Evolutionary conservation across 2,329 filamentous ascomycete genomes (phyloP).

Genomic region (Geosmithia putterillii): DNA sequence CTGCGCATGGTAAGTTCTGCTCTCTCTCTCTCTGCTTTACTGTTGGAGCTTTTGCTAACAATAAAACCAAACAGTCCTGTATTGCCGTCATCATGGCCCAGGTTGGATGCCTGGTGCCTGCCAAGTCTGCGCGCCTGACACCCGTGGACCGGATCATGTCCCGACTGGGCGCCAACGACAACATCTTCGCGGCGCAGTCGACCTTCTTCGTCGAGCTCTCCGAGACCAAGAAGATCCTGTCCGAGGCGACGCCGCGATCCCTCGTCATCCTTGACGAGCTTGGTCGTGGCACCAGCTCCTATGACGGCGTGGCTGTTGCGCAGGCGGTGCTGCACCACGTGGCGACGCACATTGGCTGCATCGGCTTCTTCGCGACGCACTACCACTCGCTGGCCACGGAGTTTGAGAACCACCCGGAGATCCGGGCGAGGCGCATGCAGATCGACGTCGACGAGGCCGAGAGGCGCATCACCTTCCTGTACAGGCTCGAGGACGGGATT

Average conservation of each 20-base stretch:
- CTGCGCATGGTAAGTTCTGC: conserved; percentile 65
- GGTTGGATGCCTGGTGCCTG: conserved; percentile 86
- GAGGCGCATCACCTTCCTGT: conserved; percentile 87
- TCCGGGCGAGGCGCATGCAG: conserved; percentile 78
- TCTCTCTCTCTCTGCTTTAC: neutral
- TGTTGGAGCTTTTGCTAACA: conserved; percentile 10
- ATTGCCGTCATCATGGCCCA: conserved; percentile 96
- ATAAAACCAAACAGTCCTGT: conserved; percentile 57
- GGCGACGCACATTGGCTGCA: conserved; percentile 80
- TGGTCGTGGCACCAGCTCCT: conserved; percentile 85
- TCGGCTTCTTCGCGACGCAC: conserved; percentile 96
- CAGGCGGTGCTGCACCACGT: conserved; percentile 96
- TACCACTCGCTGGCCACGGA: conserved; percentile 91
- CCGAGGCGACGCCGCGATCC: conserved; percentile 85
- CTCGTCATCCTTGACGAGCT: conserved; percentile 96
- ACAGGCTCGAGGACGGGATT: conserved; percentile 85
- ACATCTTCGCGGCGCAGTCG: conserved; percentile 94
- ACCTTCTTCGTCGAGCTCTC: conserved; percentile 97
- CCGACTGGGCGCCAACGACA: conserved; percentile 91
- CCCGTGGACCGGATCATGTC: conserved; percentile 98
- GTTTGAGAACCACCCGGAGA: conserved; percentile 81
- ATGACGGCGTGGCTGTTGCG: conserved; percentile 92
- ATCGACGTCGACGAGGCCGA: conserved; percentile 82
- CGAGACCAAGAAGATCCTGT: conserved; percentile 95
- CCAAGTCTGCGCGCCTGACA: conserved; percentile 68